Evolutionary conservation across 352 stramenopile species (phyloP).

Genomic region (Pythium aristosporum): DNA sequence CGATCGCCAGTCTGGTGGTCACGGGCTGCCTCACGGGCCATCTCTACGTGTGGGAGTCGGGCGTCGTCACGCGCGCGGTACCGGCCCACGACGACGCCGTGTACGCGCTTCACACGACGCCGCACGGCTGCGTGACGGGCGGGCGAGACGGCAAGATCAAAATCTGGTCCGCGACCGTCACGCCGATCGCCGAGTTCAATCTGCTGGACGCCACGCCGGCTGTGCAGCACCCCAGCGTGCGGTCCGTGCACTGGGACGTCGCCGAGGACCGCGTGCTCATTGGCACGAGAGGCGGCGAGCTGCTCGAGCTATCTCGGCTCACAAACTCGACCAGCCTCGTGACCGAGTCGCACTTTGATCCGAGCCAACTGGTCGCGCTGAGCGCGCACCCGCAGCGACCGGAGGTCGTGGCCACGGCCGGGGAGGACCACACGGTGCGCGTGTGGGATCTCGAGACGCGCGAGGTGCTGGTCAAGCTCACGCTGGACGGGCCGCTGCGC

Average conservation of each 20-base stretch:
- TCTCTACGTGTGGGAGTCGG: constrained; percentile 73
- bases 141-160: constrained; percentile 69
- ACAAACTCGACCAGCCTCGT: constrained; percentile 60
- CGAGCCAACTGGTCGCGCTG: constrained; percentile 49
- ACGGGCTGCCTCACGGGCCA: constrained; percentile 67
- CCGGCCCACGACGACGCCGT: constrained; percentile 69
- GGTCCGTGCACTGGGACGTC: constrained; percentile 66
- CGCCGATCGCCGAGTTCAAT: constrained; percentile 63
- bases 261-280: constrained; percentile 70
- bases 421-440: constrained; percentile 65
- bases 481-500: constrained; percentile 56
- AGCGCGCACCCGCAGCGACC: constrained; percentile 42
- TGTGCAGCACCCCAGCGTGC: constrained; percentile 41
- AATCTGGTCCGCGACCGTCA: constrained; percentile 54
- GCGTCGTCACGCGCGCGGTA: constrained; percentile 48
- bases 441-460: constrained; percentile 64
- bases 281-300: constrained; percentile 61
- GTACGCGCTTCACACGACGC: constrained; percentile 63
- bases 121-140: constrained; percentile 53
- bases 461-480: constrained; percentile 52
- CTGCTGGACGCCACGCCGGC: constrained; percentile 53
- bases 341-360: constrained; percentile 62
- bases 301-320: constrained; percentile 67
- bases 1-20: constrained; percentile 48
- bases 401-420: constrained; percentile 64